A percentile compares a stretch with the other conserved stretches of the same genome.
These are phyloP conservation scores for Plasmodium gonderi DNA, from an alignment of 169 alveolate genomes.

Conservation along the genomic window DNA sequence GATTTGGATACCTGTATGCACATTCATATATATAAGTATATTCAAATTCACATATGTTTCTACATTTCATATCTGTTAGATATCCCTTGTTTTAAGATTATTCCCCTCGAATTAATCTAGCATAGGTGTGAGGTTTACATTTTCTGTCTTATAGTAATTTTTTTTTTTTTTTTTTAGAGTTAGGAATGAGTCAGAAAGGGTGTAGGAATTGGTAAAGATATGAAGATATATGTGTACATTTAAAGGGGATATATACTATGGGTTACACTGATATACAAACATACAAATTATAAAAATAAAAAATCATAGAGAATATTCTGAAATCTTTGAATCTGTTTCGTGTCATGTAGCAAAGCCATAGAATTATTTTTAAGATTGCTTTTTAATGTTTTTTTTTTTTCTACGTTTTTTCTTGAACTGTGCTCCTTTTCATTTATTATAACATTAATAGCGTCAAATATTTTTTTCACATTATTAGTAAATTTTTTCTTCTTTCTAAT, in stretches of 20 bases:
- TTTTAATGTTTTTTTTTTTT: background rate
- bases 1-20: background rate
- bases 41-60: background rate
- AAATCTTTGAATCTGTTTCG: slow-evolving; percentile 1
- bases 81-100: background rate
- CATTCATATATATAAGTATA: slow-evolving; percentile 1
- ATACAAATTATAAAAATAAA: slow-evolving; percentile 23
- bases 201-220: too few relatives aligned
- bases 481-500: background rate
- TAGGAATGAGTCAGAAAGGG: background rate
- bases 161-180: background rate
- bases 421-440: slow-evolving; percentile 3
- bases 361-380: background rate
- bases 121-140: background rate
- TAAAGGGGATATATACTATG: background rate
- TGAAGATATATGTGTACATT: too few relatives aligned
- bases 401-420: background rate
- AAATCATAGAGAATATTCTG: slow-evolving; percentile 59
- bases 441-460: slow-evolving; percentile 34
- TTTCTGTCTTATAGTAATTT: background rate
- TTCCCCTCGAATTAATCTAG: background rate
- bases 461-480: slow-evolving; percentile 12
- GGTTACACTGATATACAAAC: background rate
- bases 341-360: background rate
- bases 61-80: background rate